A percentile compares a stretch with the other conserved stretches of the same genome.
Conservation (phyloP, 805 yeast genomes). For the Candida morakotiae region DNA sequence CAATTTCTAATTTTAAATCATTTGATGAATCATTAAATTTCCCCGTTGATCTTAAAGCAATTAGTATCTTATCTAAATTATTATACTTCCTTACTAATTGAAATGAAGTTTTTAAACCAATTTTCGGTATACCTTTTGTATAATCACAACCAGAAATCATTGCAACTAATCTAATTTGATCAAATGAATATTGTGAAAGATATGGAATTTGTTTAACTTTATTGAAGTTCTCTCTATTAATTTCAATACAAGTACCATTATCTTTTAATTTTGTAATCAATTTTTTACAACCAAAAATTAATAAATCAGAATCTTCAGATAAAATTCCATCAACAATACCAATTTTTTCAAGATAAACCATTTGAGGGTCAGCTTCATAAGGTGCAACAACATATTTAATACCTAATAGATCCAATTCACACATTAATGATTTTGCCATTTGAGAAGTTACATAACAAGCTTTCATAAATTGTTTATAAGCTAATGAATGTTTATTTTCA, state of each 20-base stretch:
- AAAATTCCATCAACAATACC: constrained; percentile 81
- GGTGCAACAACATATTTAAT: constrained; percentile 90
- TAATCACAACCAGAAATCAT: constrained; percentile 96
- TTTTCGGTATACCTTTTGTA: constrained; percentile 75
- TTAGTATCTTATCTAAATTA: constrained; percentile 52
- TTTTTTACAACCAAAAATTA: constrained; percentile 77
- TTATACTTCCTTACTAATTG: constrained; percentile 48
- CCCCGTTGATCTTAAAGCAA: constrained; percentile 57
- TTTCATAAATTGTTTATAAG: constrained; percentile 67
- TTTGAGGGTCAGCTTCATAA: constrained; percentile 96
- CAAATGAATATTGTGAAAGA: constrained; percentile 46
- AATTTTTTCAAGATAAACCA: constrained; percentile 78
- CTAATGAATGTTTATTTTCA: constrained; percentile 54
- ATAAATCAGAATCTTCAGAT: constrained; percentile 90
- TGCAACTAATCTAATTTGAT: constrained; percentile 71
- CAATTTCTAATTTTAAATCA: constrained; percentile 55
- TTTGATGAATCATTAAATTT: constrained; percentile 47
- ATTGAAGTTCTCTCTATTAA: constrained; percentile 52
- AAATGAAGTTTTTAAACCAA: constrained; percentile 79
- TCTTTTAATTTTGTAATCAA: constrained; percentile 82
- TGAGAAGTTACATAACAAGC: constrained; percentile 84
- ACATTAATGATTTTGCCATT: constrained; percentile 86
- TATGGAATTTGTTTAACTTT: constrained; percentile 45
- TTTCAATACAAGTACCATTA: constrained; percentile 67
- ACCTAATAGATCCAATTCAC: constrained; percentile 51